Conservation (phyloP, 2,329 filamentous ascomycete species). For the Aspergillus sp. region DNA sequence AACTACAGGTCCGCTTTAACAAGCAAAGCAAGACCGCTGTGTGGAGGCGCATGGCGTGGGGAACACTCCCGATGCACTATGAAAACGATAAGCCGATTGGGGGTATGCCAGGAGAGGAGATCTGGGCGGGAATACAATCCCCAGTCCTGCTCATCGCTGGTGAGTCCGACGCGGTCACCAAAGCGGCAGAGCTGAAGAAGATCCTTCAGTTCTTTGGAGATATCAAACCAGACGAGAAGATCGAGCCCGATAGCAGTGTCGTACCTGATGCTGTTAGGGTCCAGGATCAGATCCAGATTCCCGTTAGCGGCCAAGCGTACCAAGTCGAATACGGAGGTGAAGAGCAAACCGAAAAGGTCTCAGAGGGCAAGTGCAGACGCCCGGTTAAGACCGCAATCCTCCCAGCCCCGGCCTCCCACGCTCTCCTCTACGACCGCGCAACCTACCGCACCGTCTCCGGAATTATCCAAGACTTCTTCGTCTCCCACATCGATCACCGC, state of each 20-base stretch:
- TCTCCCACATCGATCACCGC: constrained; percentile 65
- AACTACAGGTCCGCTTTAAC: constrained; percentile 52
- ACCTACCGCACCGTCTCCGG: constrained; percentile 72
- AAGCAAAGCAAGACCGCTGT: constrained; percentile 74
- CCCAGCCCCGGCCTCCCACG: constrained; percentile 72
- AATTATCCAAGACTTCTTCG: constrained; percentile 74
- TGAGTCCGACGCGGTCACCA: constrained; percentile 68
- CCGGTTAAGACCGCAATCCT: constrained; percentile 64
- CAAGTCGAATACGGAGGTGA: constrained; percentile 23
- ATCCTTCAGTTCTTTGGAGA: constrained; percentile 48
- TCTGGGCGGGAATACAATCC: constrained; percentile 65
- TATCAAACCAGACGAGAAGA: constrained; percentile 18
- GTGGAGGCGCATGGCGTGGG: constrained; percentile 74
- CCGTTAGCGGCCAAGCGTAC: constrained; percentile 14
- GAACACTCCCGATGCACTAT: constrained; percentile 56
- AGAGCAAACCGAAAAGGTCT: constrained; percentile 13
- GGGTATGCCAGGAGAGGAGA: constrained; percentile 61
- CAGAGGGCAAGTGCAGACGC: constrained; percentile 34
- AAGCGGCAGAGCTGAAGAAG: constrained; percentile 61
- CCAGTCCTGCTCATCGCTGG: constrained; percentile 76
- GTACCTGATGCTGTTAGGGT: constrained; percentile 27
- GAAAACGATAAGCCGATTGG: constrained; percentile 41
- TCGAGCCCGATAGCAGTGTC: constrained; percentile 16
- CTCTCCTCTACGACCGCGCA: constrained; percentile 71
- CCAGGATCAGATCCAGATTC: constrained; percentile 14